Evolutionary conservation across 2,329 filamentous ascomycete species (phyloP).

Genomic region (Knoxdaviesia capensis): DNA sequence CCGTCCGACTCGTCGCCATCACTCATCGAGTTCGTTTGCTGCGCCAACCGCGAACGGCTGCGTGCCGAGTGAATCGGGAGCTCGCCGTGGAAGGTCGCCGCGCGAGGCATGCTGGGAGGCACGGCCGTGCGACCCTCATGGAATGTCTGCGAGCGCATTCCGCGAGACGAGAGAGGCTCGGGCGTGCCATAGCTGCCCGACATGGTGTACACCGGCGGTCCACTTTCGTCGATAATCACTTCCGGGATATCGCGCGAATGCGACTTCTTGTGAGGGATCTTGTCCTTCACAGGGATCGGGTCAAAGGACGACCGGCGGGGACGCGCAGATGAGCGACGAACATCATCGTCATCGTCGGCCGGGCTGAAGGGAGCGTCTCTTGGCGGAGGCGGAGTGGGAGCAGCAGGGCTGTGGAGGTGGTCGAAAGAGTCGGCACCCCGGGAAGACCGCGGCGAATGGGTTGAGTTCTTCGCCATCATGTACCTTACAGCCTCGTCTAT

Average conservation of each 20-base stretch:
- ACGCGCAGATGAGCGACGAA: constrained; percentile 13
- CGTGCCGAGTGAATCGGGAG: no score
- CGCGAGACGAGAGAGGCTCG: no score
- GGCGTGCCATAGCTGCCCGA: no score
- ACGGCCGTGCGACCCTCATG: background rate
- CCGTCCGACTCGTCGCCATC: no score
- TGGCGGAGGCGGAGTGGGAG: constrained; percentile 16
- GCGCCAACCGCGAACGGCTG: no score
- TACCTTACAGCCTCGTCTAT: constrained; percentile 10
- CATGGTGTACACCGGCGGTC: no score
- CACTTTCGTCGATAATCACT: no score
- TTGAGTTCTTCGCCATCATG: constrained; percentile 9
- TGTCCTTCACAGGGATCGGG: background rate
- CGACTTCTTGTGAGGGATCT: background rate
- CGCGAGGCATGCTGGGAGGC: background rate
- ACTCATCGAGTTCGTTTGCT: no score
- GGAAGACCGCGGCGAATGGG: background rate
- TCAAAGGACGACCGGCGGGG: constrained; percentile 13
- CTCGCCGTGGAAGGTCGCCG: no score
- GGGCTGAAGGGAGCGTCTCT: constrained; percentile 10
- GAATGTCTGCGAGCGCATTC: constrained; percentile 1
- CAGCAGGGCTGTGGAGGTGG: constrained; percentile 8
- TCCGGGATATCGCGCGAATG: background rate
- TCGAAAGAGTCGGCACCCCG: no score
- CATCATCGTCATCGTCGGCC: constrained; percentile 11